These are phyloP conservation scores for Tetrahymena elliotti DNA, from an alignment of 73 alveolate genomes.

Conservation along the genomic window DNA sequence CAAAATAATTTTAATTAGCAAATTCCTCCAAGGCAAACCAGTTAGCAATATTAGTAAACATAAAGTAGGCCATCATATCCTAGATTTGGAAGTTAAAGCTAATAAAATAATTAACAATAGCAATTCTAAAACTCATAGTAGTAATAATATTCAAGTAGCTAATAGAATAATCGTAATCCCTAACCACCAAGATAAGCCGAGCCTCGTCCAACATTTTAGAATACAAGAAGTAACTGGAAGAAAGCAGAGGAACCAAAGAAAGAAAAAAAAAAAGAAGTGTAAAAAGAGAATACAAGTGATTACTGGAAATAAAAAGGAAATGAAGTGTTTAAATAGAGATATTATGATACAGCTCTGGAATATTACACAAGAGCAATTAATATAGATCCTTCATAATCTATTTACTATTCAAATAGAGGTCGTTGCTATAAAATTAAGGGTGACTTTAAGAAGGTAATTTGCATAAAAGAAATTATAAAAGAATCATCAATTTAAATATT, in stretches of 20 bases:
- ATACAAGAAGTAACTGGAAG: not conserved
- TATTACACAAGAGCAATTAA: constrained; percentile 31
- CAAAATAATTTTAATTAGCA: not conserved
- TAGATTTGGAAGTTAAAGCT: not conserved
- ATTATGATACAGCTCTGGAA: constrained; percentile 34
- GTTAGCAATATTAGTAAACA: not conserved
- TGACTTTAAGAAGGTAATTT: constrained; percentile 11
- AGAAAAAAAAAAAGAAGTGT: not conserved
- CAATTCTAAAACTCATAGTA: not conserved
- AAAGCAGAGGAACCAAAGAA: not conserved
- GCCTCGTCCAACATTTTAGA: not conserved
- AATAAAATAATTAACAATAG: not conserved
- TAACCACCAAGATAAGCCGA: not conserved
- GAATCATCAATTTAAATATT: no score
- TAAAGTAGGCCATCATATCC: not conserved
- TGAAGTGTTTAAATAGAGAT: not conserved
- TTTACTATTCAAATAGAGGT: constrained; percentile 42
- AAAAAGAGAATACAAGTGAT: not conserved
- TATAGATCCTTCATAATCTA: constrained; percentile 26
- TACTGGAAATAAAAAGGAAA: constrained; percentile 35
- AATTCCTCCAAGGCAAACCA: not conserved
- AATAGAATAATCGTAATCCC: not conserved
- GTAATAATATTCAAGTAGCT: not conserved
- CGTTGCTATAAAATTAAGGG: constrained; percentile 34
- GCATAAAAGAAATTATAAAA: no score